Conservation (phyloP, 2,329 filamentous ascomycete species). For the Fusarium torulosum region DNA sequence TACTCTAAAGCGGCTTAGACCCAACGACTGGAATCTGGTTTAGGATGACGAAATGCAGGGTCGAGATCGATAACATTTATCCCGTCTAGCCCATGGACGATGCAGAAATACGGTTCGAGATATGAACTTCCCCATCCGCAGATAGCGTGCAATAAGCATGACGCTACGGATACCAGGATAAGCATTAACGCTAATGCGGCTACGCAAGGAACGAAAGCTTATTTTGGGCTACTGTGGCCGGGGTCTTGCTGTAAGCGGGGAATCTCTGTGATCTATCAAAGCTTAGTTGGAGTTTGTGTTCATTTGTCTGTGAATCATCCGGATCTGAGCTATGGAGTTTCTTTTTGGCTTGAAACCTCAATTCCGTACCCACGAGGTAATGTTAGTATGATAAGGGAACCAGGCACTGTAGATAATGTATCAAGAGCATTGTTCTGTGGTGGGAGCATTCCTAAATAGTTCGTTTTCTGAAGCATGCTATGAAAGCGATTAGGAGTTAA, state of each 20-base stretch:
- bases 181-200: neutral
- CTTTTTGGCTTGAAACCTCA: no score
- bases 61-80: neutral
- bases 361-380: no score
- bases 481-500: no score
- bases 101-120: neutral
- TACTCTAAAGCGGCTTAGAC: neutral
- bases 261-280: neutral
- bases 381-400: no score
- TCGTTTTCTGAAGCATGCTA: no score
- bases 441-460: no score
- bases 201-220: neutral
- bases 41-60: neutral
- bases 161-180: neutral
- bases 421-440: no score
- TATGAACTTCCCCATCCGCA: neutral
- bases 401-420: no score
- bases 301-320: no score
- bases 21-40: neutral
- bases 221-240: neutral
- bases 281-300: neutral
- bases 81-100: no score
- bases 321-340: no score
- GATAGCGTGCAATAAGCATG: neutral
- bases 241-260: neutral